Evolutionary conservation across 139 green algal species (phyloP).

Genomic region (Coelastrella sp.): DNA sequence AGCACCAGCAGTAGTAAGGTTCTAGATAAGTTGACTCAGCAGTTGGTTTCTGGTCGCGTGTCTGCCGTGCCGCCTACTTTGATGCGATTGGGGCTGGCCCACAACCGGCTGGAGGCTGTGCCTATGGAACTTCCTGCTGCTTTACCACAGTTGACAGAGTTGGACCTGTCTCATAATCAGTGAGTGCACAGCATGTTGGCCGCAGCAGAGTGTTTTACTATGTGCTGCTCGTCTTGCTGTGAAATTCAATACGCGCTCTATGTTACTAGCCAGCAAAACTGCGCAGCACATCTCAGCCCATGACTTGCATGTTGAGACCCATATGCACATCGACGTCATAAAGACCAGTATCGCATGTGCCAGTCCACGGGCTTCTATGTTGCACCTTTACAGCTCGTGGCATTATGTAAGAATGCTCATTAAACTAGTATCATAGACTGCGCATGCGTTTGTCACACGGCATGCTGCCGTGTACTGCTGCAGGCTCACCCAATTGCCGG

Average conservation of each 20-base stretch:
- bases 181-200: background rate
- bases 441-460: background rate
- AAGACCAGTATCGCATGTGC: no score
- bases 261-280: no score
- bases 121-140: slow-evolving; percentile 35
- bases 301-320: background rate
- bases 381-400: background rate
- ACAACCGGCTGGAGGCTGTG: slow-evolving; percentile 17
- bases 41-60: background rate
- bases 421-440: background rate
- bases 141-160: background rate
- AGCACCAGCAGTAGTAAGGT: background rate
- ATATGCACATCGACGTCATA: background rate
- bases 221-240: background rate
- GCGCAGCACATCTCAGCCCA: background rate
- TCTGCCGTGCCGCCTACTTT: background rate
- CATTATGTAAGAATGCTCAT: no score
- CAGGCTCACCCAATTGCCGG: slow-evolving; percentile 13
- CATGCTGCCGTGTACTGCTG: background rate
- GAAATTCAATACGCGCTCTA: background rate
- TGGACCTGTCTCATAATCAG: slow-evolving; percentile 41
- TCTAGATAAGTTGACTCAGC: background rate
- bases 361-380: no score
- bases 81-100: background rate
- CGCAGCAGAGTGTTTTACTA: no score